phyloP scores from a whole-genome alignment of 257 asterid species.

The Ajuga chamaepitys region DNA sequence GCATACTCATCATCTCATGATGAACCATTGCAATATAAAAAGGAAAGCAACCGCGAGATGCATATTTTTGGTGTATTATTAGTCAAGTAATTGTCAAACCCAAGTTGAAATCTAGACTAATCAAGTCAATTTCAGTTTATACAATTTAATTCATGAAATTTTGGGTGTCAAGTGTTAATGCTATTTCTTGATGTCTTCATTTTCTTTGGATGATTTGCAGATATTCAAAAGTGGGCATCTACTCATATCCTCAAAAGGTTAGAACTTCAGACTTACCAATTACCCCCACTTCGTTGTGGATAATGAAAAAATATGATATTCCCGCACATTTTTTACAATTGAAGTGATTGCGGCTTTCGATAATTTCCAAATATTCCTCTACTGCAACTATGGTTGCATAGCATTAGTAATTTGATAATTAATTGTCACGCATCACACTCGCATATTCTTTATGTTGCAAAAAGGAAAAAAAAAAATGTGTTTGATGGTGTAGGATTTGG shows the following conservation, averaged over 20 bases:
- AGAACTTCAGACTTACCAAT: conserved; percentile 18
- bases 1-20: no score
- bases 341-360: neutral
- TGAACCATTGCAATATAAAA: no score
- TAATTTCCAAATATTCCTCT: neutral
- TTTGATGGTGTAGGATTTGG: no score
- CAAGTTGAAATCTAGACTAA: neutral
- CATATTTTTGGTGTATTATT: neutral
- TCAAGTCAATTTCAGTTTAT: neutral
- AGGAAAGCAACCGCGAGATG: neutral
- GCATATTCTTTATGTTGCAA: no score
- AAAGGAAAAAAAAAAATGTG: no score
- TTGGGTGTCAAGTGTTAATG: conserved; percentile 7
- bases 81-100: conserved; percentile 21
- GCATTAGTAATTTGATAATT: conserved; percentile 10
- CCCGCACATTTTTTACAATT: neutral
- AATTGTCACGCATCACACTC: neutral
- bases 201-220: conserved; percentile 37
- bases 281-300: neutral
- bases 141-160: neutral
- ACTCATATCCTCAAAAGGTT: conserved; percentile 87
- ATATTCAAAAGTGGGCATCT: no score
- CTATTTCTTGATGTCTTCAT: conserved; percentile 2
- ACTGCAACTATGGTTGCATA: neutral
- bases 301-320: neutral